Evolutionary conservation across 108 stramenopile genomes (phyloP).

Genomic region (Discostella stelligeroides): DNA sequence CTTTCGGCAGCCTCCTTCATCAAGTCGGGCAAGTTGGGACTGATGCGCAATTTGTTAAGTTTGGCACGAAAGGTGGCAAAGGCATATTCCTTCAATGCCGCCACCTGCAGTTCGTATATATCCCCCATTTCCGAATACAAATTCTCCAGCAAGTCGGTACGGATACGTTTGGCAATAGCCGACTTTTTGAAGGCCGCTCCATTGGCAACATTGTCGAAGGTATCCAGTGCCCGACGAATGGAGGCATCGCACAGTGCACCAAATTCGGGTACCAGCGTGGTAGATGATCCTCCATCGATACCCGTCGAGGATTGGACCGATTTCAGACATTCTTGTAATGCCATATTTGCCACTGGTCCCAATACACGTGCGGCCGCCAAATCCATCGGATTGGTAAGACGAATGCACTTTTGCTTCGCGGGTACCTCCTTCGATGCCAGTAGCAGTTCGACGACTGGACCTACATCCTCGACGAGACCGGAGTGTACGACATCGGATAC

Average conservation of each 20-base stretch:
- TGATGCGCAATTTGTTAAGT: constrained; percentile 72
- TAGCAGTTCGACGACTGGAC: constrained; percentile 44
- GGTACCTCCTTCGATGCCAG: constrained; percentile 51
- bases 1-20: constrained; percentile 66
- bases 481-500: constrained; percentile 47
- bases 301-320: constrained; percentile 33
- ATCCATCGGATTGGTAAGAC: constrained; percentile 53
- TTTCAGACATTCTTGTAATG: constrained; percentile 47
- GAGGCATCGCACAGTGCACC: constrained; percentile 75
- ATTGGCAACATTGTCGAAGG: constrained; percentile 46
- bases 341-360: constrained; percentile 56
- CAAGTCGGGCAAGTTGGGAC: constrained; percentile 67
- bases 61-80: constrained; percentile 69
- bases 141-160: constrained; percentile 56
- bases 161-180: constrained; percentile 62
- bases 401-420: constrained; percentile 38
- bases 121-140: constrained; percentile 61
- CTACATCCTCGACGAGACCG: constrained; percentile 47
- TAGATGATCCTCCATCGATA: constrained; percentile 16
- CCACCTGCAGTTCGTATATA: constrained; percentile 65
- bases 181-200: constrained; percentile 37
- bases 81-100: constrained; percentile 53
- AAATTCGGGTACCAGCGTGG: constrained; percentile 68
- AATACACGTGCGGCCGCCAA: constrained; percentile 71
- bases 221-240: constrained; percentile 57